phyloP scores from a whole-genome alignment of 163 green algal genomes.

The Trebouxiophyceae sp. region DNA sequence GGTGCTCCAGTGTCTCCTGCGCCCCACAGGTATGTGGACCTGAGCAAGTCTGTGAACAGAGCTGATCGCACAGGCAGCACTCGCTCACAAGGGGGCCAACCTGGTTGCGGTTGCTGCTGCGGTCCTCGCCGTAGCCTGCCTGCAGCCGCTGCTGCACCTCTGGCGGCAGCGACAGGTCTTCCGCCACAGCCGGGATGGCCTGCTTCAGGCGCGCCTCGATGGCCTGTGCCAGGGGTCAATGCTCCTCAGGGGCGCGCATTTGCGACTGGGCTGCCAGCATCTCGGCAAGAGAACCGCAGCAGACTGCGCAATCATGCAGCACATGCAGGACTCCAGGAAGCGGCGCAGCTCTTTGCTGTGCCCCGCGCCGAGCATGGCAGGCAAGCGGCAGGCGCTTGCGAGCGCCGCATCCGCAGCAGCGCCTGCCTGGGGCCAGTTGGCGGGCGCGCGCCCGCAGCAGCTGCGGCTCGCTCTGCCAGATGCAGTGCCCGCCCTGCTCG shows the following conservation, averaged over 20 bases:
- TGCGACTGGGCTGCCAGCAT: neutral
- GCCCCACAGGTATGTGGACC: neutral
- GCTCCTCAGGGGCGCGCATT: neutral
- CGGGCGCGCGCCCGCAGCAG: constrained; percentile 36
- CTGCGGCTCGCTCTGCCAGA: constrained; percentile 67
- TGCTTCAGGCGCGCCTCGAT: constrained; percentile 56
- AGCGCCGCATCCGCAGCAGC: neutral
- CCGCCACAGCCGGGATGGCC: constrained; percentile 31
- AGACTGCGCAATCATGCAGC: neutral
- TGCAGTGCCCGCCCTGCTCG: constrained; percentile 62
- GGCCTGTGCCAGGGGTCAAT: constrained; percentile 21
- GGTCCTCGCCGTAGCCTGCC: neutral
- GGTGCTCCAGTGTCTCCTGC: constrained; percentile 22
- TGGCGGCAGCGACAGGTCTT: constrained; percentile 56
- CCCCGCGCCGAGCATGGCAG: neutral
- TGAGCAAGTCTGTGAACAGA: neutral
- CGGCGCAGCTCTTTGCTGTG: neutral
- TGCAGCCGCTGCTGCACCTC: constrained; percentile 25
- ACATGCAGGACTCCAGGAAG: neutral
- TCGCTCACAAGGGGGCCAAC: constrained; percentile 12
- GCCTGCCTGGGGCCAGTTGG: neutral
- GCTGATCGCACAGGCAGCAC: neutral
- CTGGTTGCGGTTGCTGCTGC: constrained; percentile 8
- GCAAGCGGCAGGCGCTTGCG: neutral
- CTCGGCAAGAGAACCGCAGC: too few species aligned